These are phyloP conservation scores for Fusarium nematophilum DNA, from an alignment of 2,329 filamentous ascomycete species.

Conservation along the genomic window DNA sequence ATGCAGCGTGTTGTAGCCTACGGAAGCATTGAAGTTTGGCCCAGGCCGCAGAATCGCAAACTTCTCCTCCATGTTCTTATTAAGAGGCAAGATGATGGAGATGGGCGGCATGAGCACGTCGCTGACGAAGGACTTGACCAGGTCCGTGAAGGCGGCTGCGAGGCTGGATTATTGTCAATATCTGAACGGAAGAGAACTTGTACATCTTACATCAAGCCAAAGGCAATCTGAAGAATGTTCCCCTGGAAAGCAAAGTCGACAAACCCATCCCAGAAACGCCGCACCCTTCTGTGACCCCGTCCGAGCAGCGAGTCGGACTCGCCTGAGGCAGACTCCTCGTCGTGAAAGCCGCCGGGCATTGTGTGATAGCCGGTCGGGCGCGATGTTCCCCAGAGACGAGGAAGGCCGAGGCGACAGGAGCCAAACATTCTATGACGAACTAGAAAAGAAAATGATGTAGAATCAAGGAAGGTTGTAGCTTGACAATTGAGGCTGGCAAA, in stretches of 20 bases:
- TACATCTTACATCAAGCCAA: slow-evolving; percentile 73
- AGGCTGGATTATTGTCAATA: slow-evolving; percentile 59
- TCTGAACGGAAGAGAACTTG: not conserved
- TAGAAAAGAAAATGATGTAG: not conserved
- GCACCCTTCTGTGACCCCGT: slow-evolving; percentile 59
- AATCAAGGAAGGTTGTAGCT: not conserved
- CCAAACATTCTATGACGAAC: slow-evolving; percentile 5
- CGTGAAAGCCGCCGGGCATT: slow-evolving; percentile 45
- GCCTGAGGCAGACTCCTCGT: slow-evolving; percentile 51
- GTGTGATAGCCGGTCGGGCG: slow-evolving; percentile 25
- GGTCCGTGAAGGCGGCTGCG: slow-evolving; percentile 75
- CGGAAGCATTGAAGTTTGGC: slow-evolving; percentile 60
- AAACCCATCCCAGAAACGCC: slow-evolving; percentile 71
- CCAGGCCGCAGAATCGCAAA: slow-evolving; percentile 74
- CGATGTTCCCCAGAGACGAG: slow-evolving; percentile 25
- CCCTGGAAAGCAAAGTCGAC: slow-evolving; percentile 79
- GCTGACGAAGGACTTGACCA: slow-evolving; percentile 78
- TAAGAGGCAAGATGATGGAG: slow-evolving; percentile 74
- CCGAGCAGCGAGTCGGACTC: slow-evolving; percentile 57
- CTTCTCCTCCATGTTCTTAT: slow-evolving; percentile 79
- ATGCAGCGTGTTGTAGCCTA: slow-evolving; percentile 76
- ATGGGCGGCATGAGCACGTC: slow-evolving; percentile 77
- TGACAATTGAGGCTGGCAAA: too few relatives aligned
- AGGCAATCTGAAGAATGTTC: slow-evolving; percentile 80
- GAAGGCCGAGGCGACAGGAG: slow-evolving; percentile 13